Evolutionary conservation across 192 early-diverging fungal genomes (phyloP).

Genomic region (Dissophora ornata): DNA sequence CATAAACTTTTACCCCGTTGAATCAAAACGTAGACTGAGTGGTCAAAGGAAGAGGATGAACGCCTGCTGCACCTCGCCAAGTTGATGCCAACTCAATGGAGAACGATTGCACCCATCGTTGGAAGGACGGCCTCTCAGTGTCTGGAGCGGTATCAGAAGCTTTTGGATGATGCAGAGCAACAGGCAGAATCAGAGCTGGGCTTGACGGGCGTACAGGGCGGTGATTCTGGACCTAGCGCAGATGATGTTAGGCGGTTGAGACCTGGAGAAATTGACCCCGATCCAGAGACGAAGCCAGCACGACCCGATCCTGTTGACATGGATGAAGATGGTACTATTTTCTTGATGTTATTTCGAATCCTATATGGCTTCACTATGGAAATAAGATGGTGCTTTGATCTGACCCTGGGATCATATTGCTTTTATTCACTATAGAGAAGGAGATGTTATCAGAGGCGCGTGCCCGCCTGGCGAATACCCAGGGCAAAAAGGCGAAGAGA

Average conservation of each 20-base stretch:
- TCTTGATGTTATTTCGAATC: background rate
- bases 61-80: slow-evolving; percentile 97
- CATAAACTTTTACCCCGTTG: slow-evolving; percentile 72
- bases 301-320: slow-evolving; percentile 98
- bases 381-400: no score
- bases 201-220: slow-evolving; percentile 69
- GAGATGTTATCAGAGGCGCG: slow-evolving; percentile 99
- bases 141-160: slow-evolving; percentile 93
- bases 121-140: slow-evolving; percentile 97
- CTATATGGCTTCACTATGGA: no score
- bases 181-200: slow-evolving; percentile 76
- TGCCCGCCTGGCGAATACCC: slow-evolving; percentile 98
- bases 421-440: slow-evolving; percentile 73
- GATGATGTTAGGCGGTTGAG: slow-evolving; percentile 88
- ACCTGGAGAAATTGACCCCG: slow-evolving; percentile 97
- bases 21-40: slow-evolving; percentile 77
- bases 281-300: slow-evolving; percentile 97
- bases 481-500: slow-evolving; percentile 99
- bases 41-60: slow-evolving; percentile 99
- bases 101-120: slow-evolving; percentile 98
- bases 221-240: slow-evolving; percentile 81
- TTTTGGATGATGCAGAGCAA: slow-evolving; percentile 96
- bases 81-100: slow-evolving; percentile 99
- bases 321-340: slow-evolving; percentile 85
- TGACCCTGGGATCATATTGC: background rate